Conservation (phyloP, 2,329 filamentous ascomycete species). For the Calycina herbarum region DNA sequence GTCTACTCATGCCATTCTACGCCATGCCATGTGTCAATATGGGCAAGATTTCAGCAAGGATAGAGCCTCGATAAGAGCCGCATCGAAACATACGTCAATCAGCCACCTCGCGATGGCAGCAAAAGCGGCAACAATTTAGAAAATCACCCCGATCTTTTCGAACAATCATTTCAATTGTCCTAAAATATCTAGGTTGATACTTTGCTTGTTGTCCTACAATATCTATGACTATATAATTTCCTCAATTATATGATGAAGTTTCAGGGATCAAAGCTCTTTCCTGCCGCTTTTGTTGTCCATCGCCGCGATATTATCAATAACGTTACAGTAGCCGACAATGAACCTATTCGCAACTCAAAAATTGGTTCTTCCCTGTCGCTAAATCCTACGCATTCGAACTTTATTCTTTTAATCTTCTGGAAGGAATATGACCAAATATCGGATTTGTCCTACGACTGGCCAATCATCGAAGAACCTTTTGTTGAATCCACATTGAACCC, state of each 20-base stretch:
- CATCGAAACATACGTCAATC: not conserved
- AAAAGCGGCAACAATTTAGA: not conserved
- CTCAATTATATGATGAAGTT: too few relatives aligned
- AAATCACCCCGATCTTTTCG: too few relatives aligned
- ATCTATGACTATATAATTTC: too few relatives aligned
- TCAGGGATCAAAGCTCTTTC: not conserved
- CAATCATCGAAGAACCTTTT: not conserved
- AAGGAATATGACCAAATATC: not conserved
- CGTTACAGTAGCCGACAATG: not conserved
- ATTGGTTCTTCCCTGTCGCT: not conserved
- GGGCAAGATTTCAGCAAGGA: not conserved
- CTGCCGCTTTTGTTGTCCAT: not conserved
- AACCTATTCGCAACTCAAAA: not conserved
- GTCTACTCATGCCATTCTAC: not conserved
- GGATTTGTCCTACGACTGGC: not conserved
- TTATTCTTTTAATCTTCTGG: slow-evolving; percentile 1
- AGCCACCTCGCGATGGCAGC: not conserved
- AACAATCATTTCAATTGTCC: too few relatives aligned
- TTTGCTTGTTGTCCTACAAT: too few relatives aligned
- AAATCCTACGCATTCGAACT: not conserved
- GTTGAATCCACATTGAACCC: not conserved
- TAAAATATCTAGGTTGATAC: too few relatives aligned
- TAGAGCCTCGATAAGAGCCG: not conserved
- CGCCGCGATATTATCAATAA: not conserved
- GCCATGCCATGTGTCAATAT: slow-evolving; percentile 1